Base-by-base conservation (phyloP, 345 rosid species). In the Erysimum cheiranthoides region DNA sequence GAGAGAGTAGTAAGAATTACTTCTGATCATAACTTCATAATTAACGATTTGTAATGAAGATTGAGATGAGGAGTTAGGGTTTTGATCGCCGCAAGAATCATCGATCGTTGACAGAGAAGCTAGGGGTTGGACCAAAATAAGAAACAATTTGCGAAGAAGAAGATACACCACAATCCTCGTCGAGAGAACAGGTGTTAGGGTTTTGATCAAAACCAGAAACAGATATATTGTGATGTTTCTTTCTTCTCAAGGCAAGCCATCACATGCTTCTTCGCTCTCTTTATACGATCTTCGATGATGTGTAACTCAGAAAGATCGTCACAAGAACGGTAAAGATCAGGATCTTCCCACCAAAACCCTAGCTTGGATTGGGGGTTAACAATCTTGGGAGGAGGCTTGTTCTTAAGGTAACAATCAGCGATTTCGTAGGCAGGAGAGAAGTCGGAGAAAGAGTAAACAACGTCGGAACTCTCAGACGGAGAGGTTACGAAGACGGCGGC, bases 401-500 rank as follows among this genome's bases (percentile, higher is more conserved):
- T 7, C 6, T n/a, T 57, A 7, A 57, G 11, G 25, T 57, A 57
- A 8, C 40, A n/a, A 14, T 57, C 1, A 2, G 13, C 40, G 4
- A n/a, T 57, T 4, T 32, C 61, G 0, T 11, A n/a, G 0, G 61
- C 61, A 7, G 40, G 3, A 32, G 21, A 32, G 40, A 32, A 57
- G 3, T 13, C 61, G 7, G 61, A n/a, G 40, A 56, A 56, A 2
- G 63, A 58, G 8, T 34, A 58, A 9, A 58, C 63, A 10, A 58
- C 28, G n/a, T 58, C 8, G 43, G 63, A 58, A 3, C 8, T 58
- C 28, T 58, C 43, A 3, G 27, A 6, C 8, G 63, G 63, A 34
- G 43, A 34, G 8, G 27, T 58, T 35, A 58, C 63, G 9, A 58
- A 58, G 8, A 58, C n/a, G n/a, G n/a, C 43, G n/a, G 43, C 63